Evolutionary conservation across 306 rosid genomes (phyloP).

Genomic region (Trifolium fragiferum): DNA sequence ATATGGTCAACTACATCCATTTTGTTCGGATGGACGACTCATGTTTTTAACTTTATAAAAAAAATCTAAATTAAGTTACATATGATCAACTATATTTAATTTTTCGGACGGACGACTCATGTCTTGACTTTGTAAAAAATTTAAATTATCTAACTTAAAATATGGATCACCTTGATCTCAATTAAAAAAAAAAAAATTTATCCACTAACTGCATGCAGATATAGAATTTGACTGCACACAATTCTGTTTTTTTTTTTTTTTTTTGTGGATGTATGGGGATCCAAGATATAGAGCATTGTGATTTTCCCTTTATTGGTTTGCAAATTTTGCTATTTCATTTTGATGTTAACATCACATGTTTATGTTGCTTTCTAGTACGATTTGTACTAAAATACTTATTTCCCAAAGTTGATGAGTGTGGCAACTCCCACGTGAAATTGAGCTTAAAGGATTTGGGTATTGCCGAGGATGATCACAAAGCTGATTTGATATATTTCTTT

Average conservation of each 20-base stretch:
- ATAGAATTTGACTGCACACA: too few species aligned
- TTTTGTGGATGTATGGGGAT: slow-evolving; percentile 31
- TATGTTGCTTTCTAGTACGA: slow-evolving; percentile 30
- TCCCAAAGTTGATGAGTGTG: slow-evolving; percentile 15
- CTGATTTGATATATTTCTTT: background rate
- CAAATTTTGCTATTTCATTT: slow-evolving; percentile 39
- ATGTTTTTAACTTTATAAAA: too few species aligned
- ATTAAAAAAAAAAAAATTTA: too few species aligned
- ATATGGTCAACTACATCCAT: too few species aligned
- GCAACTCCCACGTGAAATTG: slow-evolving; percentile 39
- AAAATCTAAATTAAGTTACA: too few species aligned
- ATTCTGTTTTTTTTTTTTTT: too few species aligned
- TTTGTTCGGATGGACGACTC: too few species aligned
- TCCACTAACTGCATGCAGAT: background rate
- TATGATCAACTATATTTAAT: too few species aligned
- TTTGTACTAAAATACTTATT: slow-evolving; percentile 11
- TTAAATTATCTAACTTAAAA: too few species aligned
- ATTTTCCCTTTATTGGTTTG: slow-evolving; percentile 16
- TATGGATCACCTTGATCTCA: background rate
- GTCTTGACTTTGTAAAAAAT: too few species aligned
- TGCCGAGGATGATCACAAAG: background rate
- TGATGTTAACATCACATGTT: slow-evolving; percentile 42
- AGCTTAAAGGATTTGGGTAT: background rate
- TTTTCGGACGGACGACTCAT: too few species aligned
- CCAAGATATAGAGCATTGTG: slow-evolving; percentile 39